phyloP scores from a whole-genome alignment of 805 yeast genomes.

The Jamesozyma spencerorum region DNA sequence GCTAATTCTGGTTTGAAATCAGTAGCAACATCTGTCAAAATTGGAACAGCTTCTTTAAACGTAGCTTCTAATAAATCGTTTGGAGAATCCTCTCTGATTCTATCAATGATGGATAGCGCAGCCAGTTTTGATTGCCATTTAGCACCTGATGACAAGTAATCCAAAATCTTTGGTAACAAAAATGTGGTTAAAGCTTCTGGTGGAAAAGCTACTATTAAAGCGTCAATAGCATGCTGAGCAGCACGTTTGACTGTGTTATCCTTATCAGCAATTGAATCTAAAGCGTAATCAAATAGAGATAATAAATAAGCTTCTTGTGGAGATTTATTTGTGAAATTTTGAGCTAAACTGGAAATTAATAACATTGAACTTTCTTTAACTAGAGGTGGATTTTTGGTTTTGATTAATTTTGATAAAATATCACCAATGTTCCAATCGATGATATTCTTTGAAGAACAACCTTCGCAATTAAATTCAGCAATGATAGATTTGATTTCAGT shows the following conservation, averaged over 20 bases:
- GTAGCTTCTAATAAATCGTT: slow-evolving; percentile 76
- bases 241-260: slow-evolving; percentile 79
- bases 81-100: slow-evolving; percentile 68
- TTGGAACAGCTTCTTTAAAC: slow-evolving; percentile 72
- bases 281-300: slow-evolving; percentile 51
- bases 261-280: slow-evolving; percentile 75
- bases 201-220: slow-evolving; percentile 62
- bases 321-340: slow-evolving; percentile 53
- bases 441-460: slow-evolving; percentile 32
- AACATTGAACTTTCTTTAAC: slow-evolving; percentile 71
- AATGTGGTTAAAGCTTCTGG: slow-evolving; percentile 69
- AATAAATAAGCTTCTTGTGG: slow-evolving; percentile 71
- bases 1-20: slow-evolving; percentile 96
- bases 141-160: slow-evolving; percentile 67
- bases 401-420: slow-evolving; percentile 54
- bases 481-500: slow-evolving; percentile 34
- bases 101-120: slow-evolving; percentile 65
- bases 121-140: slow-evolving; percentile 89
- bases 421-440: slow-evolving; percentile 59
- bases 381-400: slow-evolving; percentile 63
- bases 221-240: slow-evolving; percentile 70
- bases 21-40: slow-evolving; percentile 79
- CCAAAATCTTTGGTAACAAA: slow-evolving; percentile 50
- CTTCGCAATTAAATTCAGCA: slow-evolving; percentile 34
- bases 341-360: slow-evolving; percentile 48